Conservation (phyloP, 129 eudicot genomes). For the Heracleum sosnowskyi region DNA sequence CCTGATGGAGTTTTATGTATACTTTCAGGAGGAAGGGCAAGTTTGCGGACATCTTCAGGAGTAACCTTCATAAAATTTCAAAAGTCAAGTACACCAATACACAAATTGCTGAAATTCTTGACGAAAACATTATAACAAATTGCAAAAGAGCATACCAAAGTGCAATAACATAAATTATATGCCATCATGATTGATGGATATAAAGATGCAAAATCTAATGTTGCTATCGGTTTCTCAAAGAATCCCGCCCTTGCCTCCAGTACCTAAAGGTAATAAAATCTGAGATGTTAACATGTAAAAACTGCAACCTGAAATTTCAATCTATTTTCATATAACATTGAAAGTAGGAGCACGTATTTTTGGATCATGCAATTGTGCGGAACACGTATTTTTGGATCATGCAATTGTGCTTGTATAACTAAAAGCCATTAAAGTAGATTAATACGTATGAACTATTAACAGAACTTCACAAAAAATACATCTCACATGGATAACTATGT, state of each 20-base stretch:
- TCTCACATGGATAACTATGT: background rate
- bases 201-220: constrained; percentile 95
- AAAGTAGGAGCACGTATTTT: no score
- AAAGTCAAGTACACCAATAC: no score
- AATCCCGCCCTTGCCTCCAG: constrained; percentile 89
- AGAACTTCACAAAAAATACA: background rate
- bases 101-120: background rate
- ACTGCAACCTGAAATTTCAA: background rate
- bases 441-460: background rate
- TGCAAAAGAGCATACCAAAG: constrained; percentile 43
- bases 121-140: background rate
- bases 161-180: constrained; percentile 94
- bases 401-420: background rate
- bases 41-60: constrained; percentile 70
- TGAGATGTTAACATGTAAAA: background rate
- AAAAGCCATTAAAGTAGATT: background rate
- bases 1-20: constrained; percentile 93
- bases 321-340: background rate
- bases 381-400: no score
- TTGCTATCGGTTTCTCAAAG: constrained; percentile 96
- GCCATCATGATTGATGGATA: constrained; percentile 99
- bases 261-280: constrained; percentile 42
- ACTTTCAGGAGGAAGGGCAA: constrained; percentile 80
- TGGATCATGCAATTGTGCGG: no score
- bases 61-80: constrained; percentile 54